Evolutionary conservation across 345 rosid species (phyloP), one percentile per base, ranked within the genome.

Genomic region (Syzygium grande): DNA sequence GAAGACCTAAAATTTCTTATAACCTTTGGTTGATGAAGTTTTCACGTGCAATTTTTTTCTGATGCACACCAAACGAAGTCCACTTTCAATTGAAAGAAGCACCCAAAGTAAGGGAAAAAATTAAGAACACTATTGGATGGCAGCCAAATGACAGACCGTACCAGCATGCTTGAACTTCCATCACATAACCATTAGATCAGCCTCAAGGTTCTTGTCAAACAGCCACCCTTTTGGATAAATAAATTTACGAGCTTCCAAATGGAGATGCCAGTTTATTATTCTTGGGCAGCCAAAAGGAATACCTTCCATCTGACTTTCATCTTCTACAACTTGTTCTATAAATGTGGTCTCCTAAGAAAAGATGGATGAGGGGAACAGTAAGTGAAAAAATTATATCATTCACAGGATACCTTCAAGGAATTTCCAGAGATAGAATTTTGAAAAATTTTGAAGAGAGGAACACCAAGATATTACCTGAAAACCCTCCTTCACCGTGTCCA

Each of bases 221-320:
- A 86, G 86, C 98, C 99, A 97, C 23, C 97, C 95, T 89, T 87
- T 92, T 25, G 99, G 99, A 91, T 97, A 95, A 52, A 89, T 86
- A 83, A 92, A 93, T 87, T 92, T 91, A 6, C 49, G 88, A 15
- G 93, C 91, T 90, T 93, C 95, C 87, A 95, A 89, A 94, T 97
- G 98, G 29, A 97, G 97, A 93, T 97, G 99, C 99, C 99, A 97
- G 90, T 94, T 97, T 90, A 95, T 87, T 90, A 96, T 94, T 89
- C 79, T 93, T 38, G 98, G 94, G 92, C 99, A 97, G 85, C 92
- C 92, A 80, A 91, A 84, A n/a, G 98, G 94, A 86, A 88, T 89
- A 68, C 95, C 96, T 93, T 97, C 97, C 98, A 97, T 97, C 88
- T 96, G 96, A 88, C 94, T 93, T 91, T 97, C 99, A 92, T 97